A percentile compares a stretch with the other conserved stretches of the same genome.
Evolutionary conservation across 73 alveolate genomes (phyloP).

Genomic region (Loxodes magnus): DNA sequence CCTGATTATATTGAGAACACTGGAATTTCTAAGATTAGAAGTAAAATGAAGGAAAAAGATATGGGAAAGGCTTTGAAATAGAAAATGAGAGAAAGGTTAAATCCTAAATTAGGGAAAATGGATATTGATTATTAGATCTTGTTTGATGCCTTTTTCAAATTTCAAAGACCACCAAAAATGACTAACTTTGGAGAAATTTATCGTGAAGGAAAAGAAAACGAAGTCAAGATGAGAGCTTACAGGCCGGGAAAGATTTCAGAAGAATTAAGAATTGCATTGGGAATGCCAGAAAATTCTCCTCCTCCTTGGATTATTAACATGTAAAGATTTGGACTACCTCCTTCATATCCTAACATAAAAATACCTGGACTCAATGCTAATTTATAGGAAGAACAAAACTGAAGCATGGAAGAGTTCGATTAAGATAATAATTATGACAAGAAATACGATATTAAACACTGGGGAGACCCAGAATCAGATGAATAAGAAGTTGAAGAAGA

Average conservation of each 20-base stretch:
- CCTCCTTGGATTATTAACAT: constrained; percentile 97
- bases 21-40: constrained; percentile 91
- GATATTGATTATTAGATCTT: constrained; percentile 96
- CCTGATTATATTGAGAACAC: constrained; percentile 97
- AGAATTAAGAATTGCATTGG: constrained; percentile 90
- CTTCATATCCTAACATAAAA: constrained; percentile 93
- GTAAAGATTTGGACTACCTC: constrained; percentile 99
- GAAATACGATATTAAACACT: constrained; percentile 25
- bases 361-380: constrained; percentile 90
- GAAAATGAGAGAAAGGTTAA: constrained; percentile 94
- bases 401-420: constrained; percentile 29
- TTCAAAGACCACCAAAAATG: constrained; percentile 81
- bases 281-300: constrained; percentile 86
- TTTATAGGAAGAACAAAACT: constrained; percentile 35
- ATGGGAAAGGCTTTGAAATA: constrained; percentile 74
- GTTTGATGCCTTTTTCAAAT: constrained; percentile 97
- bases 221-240: constrained; percentile 79
- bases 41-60: constrained; percentile 69
- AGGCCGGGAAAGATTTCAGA: constrained; percentile 92
- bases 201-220: constrained; percentile 96
- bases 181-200: constrained; percentile 95
- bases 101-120: constrained; percentile 95
- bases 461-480: constrained; percentile 34
- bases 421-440: constrained; percentile 18
- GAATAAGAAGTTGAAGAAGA: constrained; percentile 29